Evolutionary conservation across 345 rosid genomes (phyloP).

Genomic region (Citrus trifoliata): DNA sequence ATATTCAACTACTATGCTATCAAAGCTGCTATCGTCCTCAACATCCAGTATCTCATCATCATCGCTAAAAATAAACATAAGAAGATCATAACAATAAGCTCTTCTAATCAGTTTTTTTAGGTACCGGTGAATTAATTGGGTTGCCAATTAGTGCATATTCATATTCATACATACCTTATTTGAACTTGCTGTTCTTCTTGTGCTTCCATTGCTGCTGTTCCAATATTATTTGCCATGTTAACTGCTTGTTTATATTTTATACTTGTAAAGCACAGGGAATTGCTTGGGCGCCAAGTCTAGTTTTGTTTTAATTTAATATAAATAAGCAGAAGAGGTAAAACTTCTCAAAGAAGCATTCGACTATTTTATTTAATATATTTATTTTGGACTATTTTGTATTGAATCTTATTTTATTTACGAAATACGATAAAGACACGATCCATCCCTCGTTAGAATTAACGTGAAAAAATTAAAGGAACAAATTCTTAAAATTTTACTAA

Average conservation of each 20-base stretch:
- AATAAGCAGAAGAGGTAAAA: neutral
- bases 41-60: conserved; percentile 26
- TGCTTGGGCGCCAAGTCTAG: neutral
- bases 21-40: conserved; percentile 33
- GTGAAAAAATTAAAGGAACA: too few relatives aligned
- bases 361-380: too few relatives aligned
- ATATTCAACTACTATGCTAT: conserved; percentile 24
- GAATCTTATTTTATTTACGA: too few relatives aligned
- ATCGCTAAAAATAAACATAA: conserved; percentile 2
- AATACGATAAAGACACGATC: too few relatives aligned
- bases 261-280: neutral
- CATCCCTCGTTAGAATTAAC: too few relatives aligned
- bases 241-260: neutral
- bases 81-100: neutral
- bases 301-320: neutral
- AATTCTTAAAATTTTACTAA: too few relatives aligned
- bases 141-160: too few relatives aligned
- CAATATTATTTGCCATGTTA: neutral
- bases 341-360: too few relatives aligned
- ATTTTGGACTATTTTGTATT: too few relatives aligned
- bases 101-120: neutral
- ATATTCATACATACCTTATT: neutral
- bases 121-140: neutral
- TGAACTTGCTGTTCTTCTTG: neutral
- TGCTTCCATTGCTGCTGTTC: neutral